These are phyloP conservation scores for Apium graveolens DNA, from an alignment of 129 eudicot species.

Conservation along the genomic window DNA sequence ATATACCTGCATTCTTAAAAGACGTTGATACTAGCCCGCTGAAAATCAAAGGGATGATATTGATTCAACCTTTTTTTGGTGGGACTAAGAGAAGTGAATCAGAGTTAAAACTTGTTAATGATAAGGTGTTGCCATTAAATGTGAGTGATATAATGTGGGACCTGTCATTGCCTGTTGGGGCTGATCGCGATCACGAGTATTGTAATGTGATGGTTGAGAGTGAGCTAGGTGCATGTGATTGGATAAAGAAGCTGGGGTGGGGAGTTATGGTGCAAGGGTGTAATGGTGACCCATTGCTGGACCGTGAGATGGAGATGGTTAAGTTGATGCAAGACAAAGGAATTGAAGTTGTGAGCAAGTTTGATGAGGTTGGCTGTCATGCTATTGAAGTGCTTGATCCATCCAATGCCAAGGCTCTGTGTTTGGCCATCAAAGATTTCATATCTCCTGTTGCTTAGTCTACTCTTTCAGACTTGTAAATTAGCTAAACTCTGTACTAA, in stretches of 20 bases:
- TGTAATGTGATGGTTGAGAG: slow-evolving; percentile 28
- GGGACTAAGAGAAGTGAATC: slow-evolving; percentile 45
- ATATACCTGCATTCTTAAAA: slow-evolving; percentile 38
- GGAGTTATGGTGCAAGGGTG: slow-evolving; percentile 38
- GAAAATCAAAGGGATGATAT: slow-evolving; percentile 49
- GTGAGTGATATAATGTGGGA: slow-evolving; percentile 59
- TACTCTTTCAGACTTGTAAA: background rate
- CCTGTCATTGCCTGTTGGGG: slow-evolving; percentile 41
- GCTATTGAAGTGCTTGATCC: slow-evolving; percentile 49
- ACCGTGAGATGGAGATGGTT: slow-evolving; percentile 45
- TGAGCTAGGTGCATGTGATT: background rate
- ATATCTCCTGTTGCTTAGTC: background rate
- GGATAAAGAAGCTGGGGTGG: slow-evolving; percentile 29
- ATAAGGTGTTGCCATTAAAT: slow-evolving; percentile 33
- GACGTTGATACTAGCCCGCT: slow-evolving; percentile 36
- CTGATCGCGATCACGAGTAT: slow-evolving; percentile 50
- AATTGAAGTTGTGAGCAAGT: slow-evolving; percentile 37
- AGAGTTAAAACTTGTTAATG: slow-evolving; percentile 35
- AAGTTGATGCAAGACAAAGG: slow-evolving; percentile 47
- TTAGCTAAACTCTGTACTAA: background rate
- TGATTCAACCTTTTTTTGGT: slow-evolving; percentile 51
- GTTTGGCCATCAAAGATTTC: background rate
- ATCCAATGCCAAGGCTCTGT: slow-evolving; percentile 1
- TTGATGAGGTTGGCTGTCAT: slow-evolving; percentile 48
- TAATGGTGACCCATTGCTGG: slow-evolving; percentile 55